Evolutionary conservation across 148 eudicot genomes (phyloP).

Genomic region (Oxyria digyna): DNA sequence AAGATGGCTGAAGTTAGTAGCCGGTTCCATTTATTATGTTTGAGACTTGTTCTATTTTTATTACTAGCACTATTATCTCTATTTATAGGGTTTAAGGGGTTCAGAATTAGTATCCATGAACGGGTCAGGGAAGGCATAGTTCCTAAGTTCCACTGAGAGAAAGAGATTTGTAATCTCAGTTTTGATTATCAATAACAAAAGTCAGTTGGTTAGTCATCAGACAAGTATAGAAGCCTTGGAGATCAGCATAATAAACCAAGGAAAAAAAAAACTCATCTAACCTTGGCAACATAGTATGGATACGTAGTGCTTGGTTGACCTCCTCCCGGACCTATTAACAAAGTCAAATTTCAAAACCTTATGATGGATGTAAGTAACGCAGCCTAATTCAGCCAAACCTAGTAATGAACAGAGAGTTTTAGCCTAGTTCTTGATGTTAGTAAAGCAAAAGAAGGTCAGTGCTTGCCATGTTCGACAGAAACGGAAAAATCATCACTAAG

Average conservation of each 20-base stretch:
- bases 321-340: conserved; percentile 16
- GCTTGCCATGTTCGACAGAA: background rate
- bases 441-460: background rate
- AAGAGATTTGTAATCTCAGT: no score
- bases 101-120: no score
- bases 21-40: no score
- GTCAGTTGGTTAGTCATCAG: no score
- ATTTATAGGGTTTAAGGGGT: no score
- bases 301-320: conserved; percentile 6
- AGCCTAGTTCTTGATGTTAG: background rate
- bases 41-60: no score
- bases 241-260: background rate
- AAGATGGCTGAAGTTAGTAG: no score
- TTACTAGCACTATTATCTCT: no score
- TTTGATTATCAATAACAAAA: no score
- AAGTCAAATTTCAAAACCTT: background rate
- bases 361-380: background rate
- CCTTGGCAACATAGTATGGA: background rate
- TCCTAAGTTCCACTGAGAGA: no score
- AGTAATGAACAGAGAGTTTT: background rate
- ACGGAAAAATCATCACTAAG: background rate
- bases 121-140: no score
- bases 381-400: background rate
- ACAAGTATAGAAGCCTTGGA: background rate
- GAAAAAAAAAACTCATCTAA: background rate